Evolutionary conservation across 176 grass and related monocot species (phyloP).

Genomic region (Melocanna baccifera): DNA sequence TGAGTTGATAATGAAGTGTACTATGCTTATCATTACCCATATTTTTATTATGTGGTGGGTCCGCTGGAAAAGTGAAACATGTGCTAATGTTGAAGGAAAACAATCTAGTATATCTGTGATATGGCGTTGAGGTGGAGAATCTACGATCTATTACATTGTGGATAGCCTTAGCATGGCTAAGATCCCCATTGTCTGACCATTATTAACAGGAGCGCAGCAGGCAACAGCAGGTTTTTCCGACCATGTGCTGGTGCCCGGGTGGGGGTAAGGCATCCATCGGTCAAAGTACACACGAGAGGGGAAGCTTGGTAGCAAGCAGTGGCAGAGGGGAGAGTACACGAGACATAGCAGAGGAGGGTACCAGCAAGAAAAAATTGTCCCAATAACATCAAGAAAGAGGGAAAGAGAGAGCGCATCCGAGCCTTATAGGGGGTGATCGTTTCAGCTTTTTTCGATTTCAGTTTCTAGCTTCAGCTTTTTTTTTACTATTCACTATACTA

Average conservation of each 20-base stretch:
- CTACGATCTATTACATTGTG: too few species aligned
- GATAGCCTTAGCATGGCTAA: background rate
- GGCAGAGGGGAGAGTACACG: background rate
- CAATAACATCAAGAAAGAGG: background rate
- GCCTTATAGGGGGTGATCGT: too few species aligned
- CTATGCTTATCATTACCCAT: too few species aligned
- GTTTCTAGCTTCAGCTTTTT: too few species aligned
- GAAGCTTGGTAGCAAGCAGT: background rate
- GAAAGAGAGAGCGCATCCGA: background rate
- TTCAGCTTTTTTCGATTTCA: too few species aligned
- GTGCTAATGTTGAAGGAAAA: too few species aligned
- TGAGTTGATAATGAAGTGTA: too few species aligned
- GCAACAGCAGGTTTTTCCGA: background rate
- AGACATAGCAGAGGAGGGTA: conserved; percentile 13
- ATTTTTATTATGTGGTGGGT: too few species aligned
- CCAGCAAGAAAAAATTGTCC: conserved; percentile 53
- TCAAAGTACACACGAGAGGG: conserved; percentile 13
- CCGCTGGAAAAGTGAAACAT: too few species aligned
- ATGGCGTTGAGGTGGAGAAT: too few species aligned
- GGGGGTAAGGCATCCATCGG: background rate
- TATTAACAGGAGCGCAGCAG: conserved; percentile 22
- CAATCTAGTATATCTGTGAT: too few species aligned
- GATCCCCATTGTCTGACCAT: conserved; percentile 34
- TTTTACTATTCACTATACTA: too few species aligned
- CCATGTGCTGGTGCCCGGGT: background rate